These are phyloP conservation scores for Globisporangium spiculum DNA, from an alignment of 352 stramenopile genomes.

Conservation along the genomic window DNA sequence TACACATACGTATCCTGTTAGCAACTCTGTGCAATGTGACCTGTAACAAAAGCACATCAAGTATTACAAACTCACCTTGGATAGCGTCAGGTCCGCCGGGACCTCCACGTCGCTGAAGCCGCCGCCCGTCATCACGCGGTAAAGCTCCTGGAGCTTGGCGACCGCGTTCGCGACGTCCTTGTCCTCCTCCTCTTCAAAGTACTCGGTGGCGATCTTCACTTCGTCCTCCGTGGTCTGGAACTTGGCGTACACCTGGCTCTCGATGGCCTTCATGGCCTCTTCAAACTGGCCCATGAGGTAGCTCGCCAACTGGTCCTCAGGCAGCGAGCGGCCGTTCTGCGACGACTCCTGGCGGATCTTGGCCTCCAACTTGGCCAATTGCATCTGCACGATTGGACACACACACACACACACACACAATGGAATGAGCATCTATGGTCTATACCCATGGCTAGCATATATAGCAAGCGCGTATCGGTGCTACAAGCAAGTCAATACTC, in stretches of 20 bases:
- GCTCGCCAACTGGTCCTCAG: slow-evolving; percentile 82
- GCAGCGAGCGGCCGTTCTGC: slow-evolving; percentile 74
- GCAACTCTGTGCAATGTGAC: background rate
- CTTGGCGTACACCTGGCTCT: slow-evolving; percentile 87
- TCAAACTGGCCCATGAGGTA: slow-evolving; percentile 90
- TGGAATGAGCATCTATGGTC: slow-evolving; percentile 3
- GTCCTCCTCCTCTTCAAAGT: slow-evolving; percentile 87
- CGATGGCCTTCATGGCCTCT: slow-evolving; percentile 88
- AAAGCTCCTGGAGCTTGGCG: slow-evolving; percentile 85
- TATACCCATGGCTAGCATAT: background rate
- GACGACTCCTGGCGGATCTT: slow-evolving; percentile 89
- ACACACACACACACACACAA: background rate
- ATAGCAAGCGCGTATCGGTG: background rate
- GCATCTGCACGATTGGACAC: slow-evolving; percentile 46
- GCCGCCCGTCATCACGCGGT: slow-evolving; percentile 84
- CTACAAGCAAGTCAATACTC: background rate
- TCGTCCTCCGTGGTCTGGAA: slow-evolving; percentile 88
- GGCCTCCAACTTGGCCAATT: slow-evolving; percentile 82
- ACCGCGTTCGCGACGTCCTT: slow-evolving; percentile 83
- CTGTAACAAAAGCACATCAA: background rate
- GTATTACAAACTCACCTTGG: slow-evolving; percentile 41
- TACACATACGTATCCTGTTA: slow-evolving; percentile 3
- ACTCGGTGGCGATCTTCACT: slow-evolving; percentile 84
- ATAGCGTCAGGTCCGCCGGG: slow-evolving; percentile 73
- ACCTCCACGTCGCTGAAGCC: slow-evolving; percentile 82